A percentile compares a stretch with the other conserved stretches of the same genome.
These are phyloP conservation scores for Pleurozium schreberi DNA, from an alignment of 225 moss, liverwort and hornwort genomes.

Conservation along the genomic window DNA sequence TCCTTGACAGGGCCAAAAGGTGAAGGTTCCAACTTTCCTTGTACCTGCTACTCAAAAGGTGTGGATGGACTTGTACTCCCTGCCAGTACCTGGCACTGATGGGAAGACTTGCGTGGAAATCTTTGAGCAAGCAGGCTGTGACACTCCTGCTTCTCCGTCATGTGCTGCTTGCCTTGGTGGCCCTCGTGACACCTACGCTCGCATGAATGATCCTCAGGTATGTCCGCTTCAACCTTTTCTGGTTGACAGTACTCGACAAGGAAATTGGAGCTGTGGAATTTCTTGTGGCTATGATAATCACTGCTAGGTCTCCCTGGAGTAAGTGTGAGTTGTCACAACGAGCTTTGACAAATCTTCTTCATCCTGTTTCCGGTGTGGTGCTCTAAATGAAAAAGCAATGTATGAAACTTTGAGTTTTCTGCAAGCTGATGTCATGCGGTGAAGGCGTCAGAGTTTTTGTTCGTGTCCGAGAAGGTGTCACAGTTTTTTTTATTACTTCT, in stretches of 20 bases:
- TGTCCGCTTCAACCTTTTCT: background rate
- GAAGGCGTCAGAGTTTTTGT: background rate
- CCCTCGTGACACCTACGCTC: constrained; percentile 81
- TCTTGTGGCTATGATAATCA: background rate
- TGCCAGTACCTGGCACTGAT: constrained; percentile 62
- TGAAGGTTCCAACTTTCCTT: constrained; percentile 91
- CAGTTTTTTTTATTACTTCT: background rate
- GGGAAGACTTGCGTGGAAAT: constrained; percentile 77
- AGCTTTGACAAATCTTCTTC: background rate
- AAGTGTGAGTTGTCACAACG: background rate
- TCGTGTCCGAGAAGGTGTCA: background rate
- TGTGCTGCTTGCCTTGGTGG: constrained; percentile 93
- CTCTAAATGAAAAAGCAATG: background rate
- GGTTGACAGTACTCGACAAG: background rate
- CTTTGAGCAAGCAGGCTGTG: constrained; percentile 80
- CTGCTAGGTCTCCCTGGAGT: background rate
- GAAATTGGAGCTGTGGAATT: background rate
- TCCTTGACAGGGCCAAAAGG: constrained; percentile 47
- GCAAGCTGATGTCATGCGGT: background rate
- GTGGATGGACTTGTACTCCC: constrained; percentile 83
- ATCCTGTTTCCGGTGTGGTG: background rate
- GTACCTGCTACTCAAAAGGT: constrained; percentile 96
- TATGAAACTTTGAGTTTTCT: background rate
- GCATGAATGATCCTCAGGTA: constrained; percentile 84
- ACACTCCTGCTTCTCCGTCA: constrained; percentile 73